Evolutionary conservation across 768 basidiomycete genomes (phyloP).

Genomic region (Cystofilobasidium ferigula): DNA sequence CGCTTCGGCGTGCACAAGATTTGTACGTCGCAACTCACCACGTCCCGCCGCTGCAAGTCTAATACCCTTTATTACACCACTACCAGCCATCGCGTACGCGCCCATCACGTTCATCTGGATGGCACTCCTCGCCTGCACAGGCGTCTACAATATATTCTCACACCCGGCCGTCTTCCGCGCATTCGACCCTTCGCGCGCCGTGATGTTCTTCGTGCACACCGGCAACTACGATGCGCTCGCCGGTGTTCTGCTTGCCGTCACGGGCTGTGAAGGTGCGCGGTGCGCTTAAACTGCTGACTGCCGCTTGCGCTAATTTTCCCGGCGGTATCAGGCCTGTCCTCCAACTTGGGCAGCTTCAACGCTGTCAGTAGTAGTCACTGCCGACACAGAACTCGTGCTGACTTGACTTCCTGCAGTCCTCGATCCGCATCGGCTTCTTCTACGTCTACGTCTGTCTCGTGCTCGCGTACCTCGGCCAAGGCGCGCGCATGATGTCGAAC

Average conservation of each 20-base stretch:
- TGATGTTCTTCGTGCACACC: slow-evolving; percentile 58
- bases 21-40: too few species aligned
- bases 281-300: background rate
- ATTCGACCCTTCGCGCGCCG: slow-evolving; percentile 55
- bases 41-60: too few species aligned
- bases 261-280: slow-evolving; percentile 49
- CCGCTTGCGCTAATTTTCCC: background rate
- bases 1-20: slow-evolving; percentile 52
- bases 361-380: slow-evolving; percentile 36
- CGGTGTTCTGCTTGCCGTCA: slow-evolving; percentile 55
- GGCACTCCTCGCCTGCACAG: slow-evolving; percentile 45
- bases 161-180: slow-evolving; percentile 55
- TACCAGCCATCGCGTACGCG: slow-evolving; percentile 47
- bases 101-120: slow-evolving; percentile 55
- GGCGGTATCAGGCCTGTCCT: slow-evolving; percentile 1
- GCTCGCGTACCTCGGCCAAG: slow-evolving; percentile 51
- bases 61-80: too few species aligned
- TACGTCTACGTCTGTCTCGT: slow-evolving; percentile 53
- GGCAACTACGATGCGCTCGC: slow-evolving; percentile 51
- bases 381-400: background rate
- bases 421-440: slow-evolving; percentile 15
- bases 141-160: slow-evolving; percentile 50
- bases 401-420: background rate
- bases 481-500: slow-evolving; percentile 42
- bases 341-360: slow-evolving; percentile 59